These are phyloP conservation scores for Pythium monospermum DNA, from an alignment of 352 stramenopile species.

Conservation along the genomic window DNA sequence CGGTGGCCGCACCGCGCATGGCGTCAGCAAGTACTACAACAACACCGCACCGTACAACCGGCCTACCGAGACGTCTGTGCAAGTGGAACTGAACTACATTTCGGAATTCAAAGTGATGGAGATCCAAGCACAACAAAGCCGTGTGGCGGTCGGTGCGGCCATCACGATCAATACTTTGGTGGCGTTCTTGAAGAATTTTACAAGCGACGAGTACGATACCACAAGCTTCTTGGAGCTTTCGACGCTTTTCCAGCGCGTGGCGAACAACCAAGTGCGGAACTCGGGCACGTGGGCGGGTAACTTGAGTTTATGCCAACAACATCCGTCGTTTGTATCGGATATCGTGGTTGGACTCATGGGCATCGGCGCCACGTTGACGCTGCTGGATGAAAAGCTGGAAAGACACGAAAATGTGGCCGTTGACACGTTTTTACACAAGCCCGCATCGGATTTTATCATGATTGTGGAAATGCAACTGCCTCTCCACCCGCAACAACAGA, in stretches of 20 bases:
- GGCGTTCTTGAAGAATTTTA: conserved; percentile 13
- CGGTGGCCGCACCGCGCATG: conserved; percentile 35
- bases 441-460: conserved; percentile 18
- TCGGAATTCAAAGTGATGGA: conserved; percentile 21
- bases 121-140: background rate
- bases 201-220: conserved; percentile 9
- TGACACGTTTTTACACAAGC: conserved; percentile 21
- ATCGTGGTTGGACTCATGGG: conserved; percentile 31
- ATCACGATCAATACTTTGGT: conserved; percentile 23
- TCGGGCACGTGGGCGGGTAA: conserved; percentile 23
- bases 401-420: conserved; percentile 16
- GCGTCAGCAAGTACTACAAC: conserved; percentile 59
- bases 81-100: conserved; percentile 37
- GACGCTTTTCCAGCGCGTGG: conserved; percentile 34
- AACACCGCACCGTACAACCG: conserved; percentile 36
- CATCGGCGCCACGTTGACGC: conserved; percentile 28
- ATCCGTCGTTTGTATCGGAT: conserved; percentile 51
- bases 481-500: background rate
- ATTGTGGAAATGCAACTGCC: conserved; percentile 28
- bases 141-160: conserved; percentile 17
- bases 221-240: conserved; percentile 27
- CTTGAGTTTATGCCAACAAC: conserved; percentile 34
- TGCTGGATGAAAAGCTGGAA: conserved; percentile 17
- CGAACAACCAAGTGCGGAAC: conserved; percentile 62
- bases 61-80: conserved; percentile 11